phyloP scores from a whole-genome alignment of 2,329 filamentous ascomycete species.

The Xylaria sp. region DNA sequence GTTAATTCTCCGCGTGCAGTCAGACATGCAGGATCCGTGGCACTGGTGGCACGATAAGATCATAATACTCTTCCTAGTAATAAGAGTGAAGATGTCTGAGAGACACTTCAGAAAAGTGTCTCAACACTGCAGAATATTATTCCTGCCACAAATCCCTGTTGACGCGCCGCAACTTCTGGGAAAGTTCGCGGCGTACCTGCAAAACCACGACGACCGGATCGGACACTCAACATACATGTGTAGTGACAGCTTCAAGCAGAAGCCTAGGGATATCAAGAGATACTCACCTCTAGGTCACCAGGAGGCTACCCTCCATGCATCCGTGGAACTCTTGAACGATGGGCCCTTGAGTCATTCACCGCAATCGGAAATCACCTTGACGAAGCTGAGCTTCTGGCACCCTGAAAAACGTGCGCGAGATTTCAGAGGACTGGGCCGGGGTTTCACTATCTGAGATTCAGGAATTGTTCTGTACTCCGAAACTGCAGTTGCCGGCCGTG shows the following conservation, averaged over 20 bases:
- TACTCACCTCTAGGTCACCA: not conserved
- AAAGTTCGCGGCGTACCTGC: not conserved
- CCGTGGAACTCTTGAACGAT: slow-evolving; percentile 14
- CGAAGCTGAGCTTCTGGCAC: slow-evolving; percentile 13
- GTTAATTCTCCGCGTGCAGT: not conserved
- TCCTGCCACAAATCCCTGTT: not conserved
- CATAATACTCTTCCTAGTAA: slow-evolving; percentile 10
- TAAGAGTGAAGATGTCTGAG: slow-evolving; percentile 4
- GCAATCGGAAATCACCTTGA: slow-evolving; percentile 27
- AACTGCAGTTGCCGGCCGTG: not conserved
- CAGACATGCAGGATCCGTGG: not conserved
- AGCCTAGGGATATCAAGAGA: not conserved
- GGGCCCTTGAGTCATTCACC: slow-evolving; percentile 21
- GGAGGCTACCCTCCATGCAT: slow-evolving; percentile 11
- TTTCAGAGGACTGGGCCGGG: not conserved
- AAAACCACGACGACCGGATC: not conserved
- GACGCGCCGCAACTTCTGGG: slow-evolving; percentile 4
- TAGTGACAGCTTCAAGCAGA: slow-evolving; percentile 16
- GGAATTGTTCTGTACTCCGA: not conserved
- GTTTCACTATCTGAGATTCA: not conserved
- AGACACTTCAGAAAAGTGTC: slow-evolving; percentile 4
- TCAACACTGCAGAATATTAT: not conserved
- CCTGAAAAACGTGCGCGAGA: not conserved
- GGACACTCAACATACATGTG: slow-evolving; percentile 10
- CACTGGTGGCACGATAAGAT: not conserved